These are phyloP conservation scores for Elongisporangium prolatum DNA, from an alignment of 352 stramenopile species.

Conservation along the genomic window DNA sequence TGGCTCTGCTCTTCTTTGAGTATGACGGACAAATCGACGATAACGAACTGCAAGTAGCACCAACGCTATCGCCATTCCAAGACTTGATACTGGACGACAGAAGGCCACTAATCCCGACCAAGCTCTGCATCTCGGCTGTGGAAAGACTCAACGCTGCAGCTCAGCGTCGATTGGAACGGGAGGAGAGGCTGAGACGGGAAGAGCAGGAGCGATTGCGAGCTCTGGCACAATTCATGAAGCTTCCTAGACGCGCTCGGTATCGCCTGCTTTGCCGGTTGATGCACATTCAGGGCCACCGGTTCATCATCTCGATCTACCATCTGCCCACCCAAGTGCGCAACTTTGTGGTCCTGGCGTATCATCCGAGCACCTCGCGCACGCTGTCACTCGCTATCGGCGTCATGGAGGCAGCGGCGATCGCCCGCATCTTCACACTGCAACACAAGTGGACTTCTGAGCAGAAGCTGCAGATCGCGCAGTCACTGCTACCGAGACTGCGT, in stretches of 20 bases:
- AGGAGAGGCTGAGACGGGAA: conserved; percentile 41
- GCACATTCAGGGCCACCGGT: conserved; percentile 27
- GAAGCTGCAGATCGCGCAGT: conserved; percentile 33
- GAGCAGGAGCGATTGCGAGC: conserved; percentile 43
- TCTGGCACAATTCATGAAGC: conserved; percentile 34
- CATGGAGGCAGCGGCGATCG: conserved; percentile 32
- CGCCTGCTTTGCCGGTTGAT: conserved; percentile 31
- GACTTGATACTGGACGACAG: not conserved
- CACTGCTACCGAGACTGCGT: conserved; percentile 27
- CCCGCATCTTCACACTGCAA: conserved; percentile 27
- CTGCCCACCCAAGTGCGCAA: conserved; percentile 51
- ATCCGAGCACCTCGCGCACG: conserved; percentile 31
- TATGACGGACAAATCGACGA: conserved; percentile 21
- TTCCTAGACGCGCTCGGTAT: conserved; percentile 40
- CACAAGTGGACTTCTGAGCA: conserved; percentile 43
- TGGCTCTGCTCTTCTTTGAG: conserved; percentile 58
- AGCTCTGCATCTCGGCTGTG: conserved; percentile 35
- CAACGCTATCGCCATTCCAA: not conserved
- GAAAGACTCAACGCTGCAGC: conserved; percentile 40
- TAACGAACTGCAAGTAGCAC: not conserved
- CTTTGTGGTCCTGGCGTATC: conserved; percentile 46
- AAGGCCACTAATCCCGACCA: conserved; percentile 6
- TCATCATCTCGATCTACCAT: conserved; percentile 62
- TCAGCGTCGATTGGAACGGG: conserved; percentile 38
- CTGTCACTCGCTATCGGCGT: conserved; percentile 37